Conservation (phyloP, 2,329 filamentous ascomycete genomes). For the Cladosporium cucumerinum region DNA sequence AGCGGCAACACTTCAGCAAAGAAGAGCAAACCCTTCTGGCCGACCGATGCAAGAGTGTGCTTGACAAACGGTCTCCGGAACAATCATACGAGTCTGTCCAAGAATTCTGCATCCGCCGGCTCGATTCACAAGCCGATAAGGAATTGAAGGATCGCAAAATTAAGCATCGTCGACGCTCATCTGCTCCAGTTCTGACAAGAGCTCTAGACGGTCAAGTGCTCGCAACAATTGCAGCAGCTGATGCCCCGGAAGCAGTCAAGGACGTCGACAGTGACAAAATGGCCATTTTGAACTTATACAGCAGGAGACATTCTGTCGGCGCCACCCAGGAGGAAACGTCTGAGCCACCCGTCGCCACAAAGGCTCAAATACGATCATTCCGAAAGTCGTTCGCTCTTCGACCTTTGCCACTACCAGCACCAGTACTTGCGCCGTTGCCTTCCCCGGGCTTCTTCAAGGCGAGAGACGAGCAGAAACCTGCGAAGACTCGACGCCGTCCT, state of each 20-base stretch:
- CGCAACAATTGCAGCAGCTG: background rate
- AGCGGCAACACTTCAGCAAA: conserved; percentile 64
- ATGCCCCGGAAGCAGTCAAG: background rate
- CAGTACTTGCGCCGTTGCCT: conserved; percentile 27
- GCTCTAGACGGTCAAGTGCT: conserved; percentile 5
- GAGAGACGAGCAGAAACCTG: conserved; percentile 3
- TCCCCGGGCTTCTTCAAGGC: conserved; percentile 16
- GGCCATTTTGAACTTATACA: conserved; percentile 17
- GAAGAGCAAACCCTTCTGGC: conserved; percentile 67
- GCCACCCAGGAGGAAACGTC: background rate
- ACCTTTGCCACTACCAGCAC: conserved; percentile 31
- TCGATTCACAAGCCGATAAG: background rate
- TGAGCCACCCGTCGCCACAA: conserved; percentile 4
- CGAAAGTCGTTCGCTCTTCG: conserved; percentile 25
- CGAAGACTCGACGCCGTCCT: background rate
- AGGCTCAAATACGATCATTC: conserved; percentile 17
- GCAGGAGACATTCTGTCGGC: conserved; percentile 1
- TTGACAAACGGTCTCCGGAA: conserved; percentile 19
- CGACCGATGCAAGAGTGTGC: conserved; percentile 47
- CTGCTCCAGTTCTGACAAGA: background rate
- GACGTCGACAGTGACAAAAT: conserved; percentile 16
- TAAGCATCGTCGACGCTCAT: conserved; percentile 5
- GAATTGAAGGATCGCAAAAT: background rate
- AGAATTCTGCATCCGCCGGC: conserved; percentile 13
- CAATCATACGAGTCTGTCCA: conserved; percentile 17